phyloP scores from a whole-genome alignment of 2,329 filamentous ascomycete species.

The Xylaria polymorpha region DNA sequence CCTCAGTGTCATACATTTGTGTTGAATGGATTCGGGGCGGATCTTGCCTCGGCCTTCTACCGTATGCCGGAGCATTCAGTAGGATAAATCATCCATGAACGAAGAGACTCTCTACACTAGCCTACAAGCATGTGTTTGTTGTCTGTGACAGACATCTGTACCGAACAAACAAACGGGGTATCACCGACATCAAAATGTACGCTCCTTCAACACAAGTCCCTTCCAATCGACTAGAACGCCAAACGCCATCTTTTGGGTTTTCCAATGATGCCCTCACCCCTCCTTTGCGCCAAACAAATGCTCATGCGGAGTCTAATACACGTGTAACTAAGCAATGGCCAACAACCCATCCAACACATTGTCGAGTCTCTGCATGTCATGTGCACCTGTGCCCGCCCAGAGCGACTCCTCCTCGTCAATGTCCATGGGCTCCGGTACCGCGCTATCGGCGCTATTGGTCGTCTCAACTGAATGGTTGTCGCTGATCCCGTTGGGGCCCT shows the following conservation, averaged over 20 bases:
- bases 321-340: conserved; percentile 52
- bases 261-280: conserved; percentile 32
- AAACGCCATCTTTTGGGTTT: conserved; percentile 37
- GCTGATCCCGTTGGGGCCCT: conserved; percentile 17
- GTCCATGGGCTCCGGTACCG: conserved; percentile 67
- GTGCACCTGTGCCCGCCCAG: conserved; percentile 70
- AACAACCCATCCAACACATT: conserved; percentile 68
- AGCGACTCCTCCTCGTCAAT: conserved; percentile 63
- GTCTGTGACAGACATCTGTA: conserved; percentile 17
- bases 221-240: conserved; percentile 28
- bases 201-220: conserved; percentile 19
- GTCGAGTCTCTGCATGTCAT: conserved; percentile 66
- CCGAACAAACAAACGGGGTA: conserved; percentile 38
- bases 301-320: conserved; percentile 25
- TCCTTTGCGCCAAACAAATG: conserved; percentile 39
- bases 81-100: conserved; percentile 2
- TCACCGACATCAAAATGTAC: conserved; percentile 31
- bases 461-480: conserved; percentile 15
- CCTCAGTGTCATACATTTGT: neutral
- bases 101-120: conserved; percentile 7
- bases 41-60: neutral
- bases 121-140: neutral
- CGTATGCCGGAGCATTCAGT: too few relatives aligned
- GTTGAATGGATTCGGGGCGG: neutral
- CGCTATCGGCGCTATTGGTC: conserved; percentile 65